Conservation (phyloP, 208 protist genomes). For the Wallacemonas collosoma region DNA sequence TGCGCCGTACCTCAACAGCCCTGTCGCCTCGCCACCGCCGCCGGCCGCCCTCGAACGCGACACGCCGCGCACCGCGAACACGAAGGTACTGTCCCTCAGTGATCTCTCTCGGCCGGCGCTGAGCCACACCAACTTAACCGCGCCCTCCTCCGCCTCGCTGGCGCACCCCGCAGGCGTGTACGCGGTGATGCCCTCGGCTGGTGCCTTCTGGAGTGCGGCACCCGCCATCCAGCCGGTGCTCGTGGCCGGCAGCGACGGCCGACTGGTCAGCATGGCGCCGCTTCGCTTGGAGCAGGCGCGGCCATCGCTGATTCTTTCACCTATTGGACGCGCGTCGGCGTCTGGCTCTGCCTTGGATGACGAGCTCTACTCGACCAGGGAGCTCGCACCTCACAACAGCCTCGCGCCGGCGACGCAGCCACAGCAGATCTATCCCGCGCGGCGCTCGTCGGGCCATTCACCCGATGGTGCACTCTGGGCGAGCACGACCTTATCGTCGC, state of each 20-base stretch:
- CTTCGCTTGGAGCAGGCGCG: slow-evolving; percentile 7
- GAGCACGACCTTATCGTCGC: slow-evolving; percentile 14
- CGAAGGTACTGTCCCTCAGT: slow-evolving; percentile 7
- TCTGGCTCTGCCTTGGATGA: slow-evolving; percentile 11
- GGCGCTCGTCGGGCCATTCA: not conserved
- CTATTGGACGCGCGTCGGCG: not conserved
- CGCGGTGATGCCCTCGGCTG: slow-evolving; percentile 16
- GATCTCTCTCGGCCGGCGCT: slow-evolving; percentile 2
- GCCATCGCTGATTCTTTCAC: slow-evolving; percentile 5
- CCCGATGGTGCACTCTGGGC: slow-evolving; percentile 5
- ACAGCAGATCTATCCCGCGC: not conserved
- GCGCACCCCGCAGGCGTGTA: not conserved
- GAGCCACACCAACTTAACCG: not conserved
- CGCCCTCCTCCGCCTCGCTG: slow-evolving; percentile 8
- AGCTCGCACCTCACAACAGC: not conserved
- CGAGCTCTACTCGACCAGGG: slow-evolving; percentile 19
- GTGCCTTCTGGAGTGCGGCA: slow-evolving; percentile 13
- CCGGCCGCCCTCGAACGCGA: not conserved
- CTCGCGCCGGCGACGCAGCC: not conserved
- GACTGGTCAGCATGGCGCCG: slow-evolving; percentile 14
- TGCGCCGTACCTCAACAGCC: slow-evolving; percentile 17
- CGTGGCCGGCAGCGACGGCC: slow-evolving; percentile 8
- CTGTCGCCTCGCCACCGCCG: slow-evolving; percentile 14
- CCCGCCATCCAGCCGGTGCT: slow-evolving; percentile 15
- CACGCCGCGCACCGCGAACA: not conserved